Conservation (phyloP, 2,329 filamentous ascomycete genomes). For the Tolypocladium inflatum region DNA sequence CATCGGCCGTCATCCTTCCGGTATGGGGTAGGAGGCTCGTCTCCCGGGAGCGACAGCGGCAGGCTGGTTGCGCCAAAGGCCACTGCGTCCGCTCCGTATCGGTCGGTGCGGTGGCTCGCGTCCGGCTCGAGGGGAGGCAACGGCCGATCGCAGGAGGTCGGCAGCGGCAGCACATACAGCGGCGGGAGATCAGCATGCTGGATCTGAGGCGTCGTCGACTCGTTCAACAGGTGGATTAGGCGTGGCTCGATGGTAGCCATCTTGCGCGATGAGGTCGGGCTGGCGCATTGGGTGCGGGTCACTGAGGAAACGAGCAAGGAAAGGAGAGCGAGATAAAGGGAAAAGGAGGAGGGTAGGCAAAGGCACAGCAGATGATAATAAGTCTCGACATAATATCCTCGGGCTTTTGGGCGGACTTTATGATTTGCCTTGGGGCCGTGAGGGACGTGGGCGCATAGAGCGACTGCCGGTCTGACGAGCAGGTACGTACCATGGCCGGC, state of each 20-base stretch:
- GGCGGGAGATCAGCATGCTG: slow-evolving; percentile 45
- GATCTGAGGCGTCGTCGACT: slow-evolving; percentile 38
- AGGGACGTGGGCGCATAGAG: not conserved
- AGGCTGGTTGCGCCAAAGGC: slow-evolving; percentile 4
- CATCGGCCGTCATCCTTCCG: slow-evolving; percentile 11
- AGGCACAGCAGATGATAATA: not conserved
- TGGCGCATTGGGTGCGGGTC: slow-evolving; percentile 18
- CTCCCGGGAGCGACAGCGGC: slow-evolving; percentile 10
- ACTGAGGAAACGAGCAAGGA: slow-evolving; percentile 1
- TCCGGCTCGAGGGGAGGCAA: slow-evolving; percentile 45
- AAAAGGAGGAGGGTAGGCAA: not conserved
- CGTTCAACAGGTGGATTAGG: slow-evolving; percentile 55
- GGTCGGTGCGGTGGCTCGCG: slow-evolving; percentile 30
- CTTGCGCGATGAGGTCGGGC: slow-evolving; percentile 21
- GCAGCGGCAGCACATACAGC: slow-evolving; percentile 36
- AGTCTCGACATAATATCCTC: slow-evolving; percentile 2
- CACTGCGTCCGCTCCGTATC: slow-evolving; percentile 11
- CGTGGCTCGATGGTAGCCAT: slow-evolving; percentile 61
- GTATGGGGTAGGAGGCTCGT: slow-evolving; percentile 7
- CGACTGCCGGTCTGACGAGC: not conserved
- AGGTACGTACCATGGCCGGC: not conserved
- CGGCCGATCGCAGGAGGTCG: slow-evolving; percentile 33
- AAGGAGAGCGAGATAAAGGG: not conserved
- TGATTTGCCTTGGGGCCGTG: not conserved
- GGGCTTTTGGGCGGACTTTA: not conserved